A percentile compares a stretch with the other conserved stretches of the same genome.
These are phyloP conservation scores for Chlamydomonas sp. DNA, from an alignment of 139 green algal species.

Conservation along the genomic window DNA sequence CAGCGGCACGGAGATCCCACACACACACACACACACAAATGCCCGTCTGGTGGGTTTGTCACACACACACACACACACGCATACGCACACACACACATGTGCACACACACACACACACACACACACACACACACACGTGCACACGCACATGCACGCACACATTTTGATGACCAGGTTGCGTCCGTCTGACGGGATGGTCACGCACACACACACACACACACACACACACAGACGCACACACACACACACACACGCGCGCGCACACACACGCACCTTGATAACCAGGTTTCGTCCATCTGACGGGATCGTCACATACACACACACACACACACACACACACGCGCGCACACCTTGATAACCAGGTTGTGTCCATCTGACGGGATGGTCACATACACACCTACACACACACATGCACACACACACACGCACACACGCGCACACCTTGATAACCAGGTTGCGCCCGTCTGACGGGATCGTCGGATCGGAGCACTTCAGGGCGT, in stretches of 20 bases:
- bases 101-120: too few species aligned
- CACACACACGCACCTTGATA: constrained; percentile 58
- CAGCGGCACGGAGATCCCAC: too few species aligned
- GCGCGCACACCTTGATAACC: too few species aligned
- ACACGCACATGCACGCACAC: not conserved
- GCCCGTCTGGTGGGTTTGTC: too few species aligned
- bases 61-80: too few species aligned
- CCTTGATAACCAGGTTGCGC: constrained; percentile 91
- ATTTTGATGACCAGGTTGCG: constrained; percentile 93
- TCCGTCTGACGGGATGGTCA: constrained; percentile 80
- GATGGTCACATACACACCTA: constrained; percentile 59
- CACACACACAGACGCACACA: too few species aligned
- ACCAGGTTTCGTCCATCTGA: constrained; percentile 94
- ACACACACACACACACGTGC: not conserved
- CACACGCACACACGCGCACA: constrained; percentile 18
- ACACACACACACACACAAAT: too few species aligned
- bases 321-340: too few species aligned
- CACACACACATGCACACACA: constrained; percentile 5
- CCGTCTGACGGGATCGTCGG: constrained; percentile 81
- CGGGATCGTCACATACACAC: too few species aligned
- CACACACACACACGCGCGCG: too few species aligned
- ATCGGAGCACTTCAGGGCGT: constrained; percentile 75
- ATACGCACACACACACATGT: too few species aligned
- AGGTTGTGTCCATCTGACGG: constrained; percentile 91
- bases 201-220: too few species aligned